A percentile compares a stretch with the other conserved stretches of the same genome.
Evolutionary conservation across 257 asterid species (phyloP).

Genomic region (Leonotis leonurus): DNA sequence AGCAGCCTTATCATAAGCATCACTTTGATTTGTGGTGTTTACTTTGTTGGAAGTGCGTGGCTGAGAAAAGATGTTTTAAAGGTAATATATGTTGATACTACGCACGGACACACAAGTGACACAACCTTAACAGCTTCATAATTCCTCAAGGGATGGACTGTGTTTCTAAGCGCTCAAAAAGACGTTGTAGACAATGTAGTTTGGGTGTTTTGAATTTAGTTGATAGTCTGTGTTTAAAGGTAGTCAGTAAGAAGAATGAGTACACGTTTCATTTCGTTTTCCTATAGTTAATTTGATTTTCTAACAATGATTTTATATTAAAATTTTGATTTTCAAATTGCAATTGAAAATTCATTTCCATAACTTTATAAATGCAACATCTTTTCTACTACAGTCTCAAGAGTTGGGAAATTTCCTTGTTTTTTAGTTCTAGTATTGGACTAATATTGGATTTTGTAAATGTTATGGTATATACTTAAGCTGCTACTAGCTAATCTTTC

Average conservation of each 20-base stretch:
- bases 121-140: no score
- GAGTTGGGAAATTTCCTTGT: no score
- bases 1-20: conserved; percentile 43
- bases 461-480: not conserved
- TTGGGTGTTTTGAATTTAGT: not conserved
- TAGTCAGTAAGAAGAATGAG: not conserved
- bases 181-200: not conserved
- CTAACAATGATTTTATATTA: no score
- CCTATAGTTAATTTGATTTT: no score
- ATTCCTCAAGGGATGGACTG: no score
- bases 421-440: not conserved
- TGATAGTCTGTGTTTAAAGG: not conserved
- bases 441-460: no score
- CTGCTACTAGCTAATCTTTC: not conserved
- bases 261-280: not conserved
- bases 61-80: conserved; percentile 32
- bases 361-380: not conserved
- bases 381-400: not conserved
- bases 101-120: no score
- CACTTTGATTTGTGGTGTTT: conserved; percentile 51
- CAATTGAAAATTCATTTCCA: not conserved
- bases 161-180: not conserved
- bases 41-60: conserved; percentile 51
- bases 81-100: conserved; percentile 28
- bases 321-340: not conserved